Evolutionary conservation across 495 filamentous ascomycete genomes (phyloP).

Genomic region (Penicillium chermesinum): DNA sequence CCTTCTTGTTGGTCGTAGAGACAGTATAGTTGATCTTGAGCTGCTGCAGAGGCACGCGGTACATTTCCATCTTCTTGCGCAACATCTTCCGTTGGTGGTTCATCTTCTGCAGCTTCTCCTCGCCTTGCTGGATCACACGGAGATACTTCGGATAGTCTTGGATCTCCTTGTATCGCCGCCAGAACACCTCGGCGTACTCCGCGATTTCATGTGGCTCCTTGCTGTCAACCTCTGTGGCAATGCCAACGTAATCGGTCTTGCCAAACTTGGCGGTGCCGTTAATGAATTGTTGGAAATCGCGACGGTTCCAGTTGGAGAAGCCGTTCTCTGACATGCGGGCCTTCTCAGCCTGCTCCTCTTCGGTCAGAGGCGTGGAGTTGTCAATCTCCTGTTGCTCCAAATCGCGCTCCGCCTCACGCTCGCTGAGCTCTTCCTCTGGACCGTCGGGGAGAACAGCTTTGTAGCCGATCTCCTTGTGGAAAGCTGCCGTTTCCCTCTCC

Average conservation of each 20-base stretch:
- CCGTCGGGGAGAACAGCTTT: slow-evolving; percentile 83
- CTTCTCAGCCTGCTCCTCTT: slow-evolving; percentile 85
- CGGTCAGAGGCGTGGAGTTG: slow-evolving; percentile 79
- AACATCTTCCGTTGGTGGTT: slow-evolving; percentile 93
- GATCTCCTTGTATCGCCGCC: slow-evolving; percentile 86
- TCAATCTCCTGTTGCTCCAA: slow-evolving; percentile 91
- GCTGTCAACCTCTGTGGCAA: slow-evolving; percentile 86
- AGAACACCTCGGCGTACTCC: slow-evolving; percentile 89
- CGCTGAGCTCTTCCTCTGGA: slow-evolving; percentile 73
- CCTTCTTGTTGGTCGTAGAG: slow-evolving; percentile 98
- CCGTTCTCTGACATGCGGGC: slow-evolving; percentile 71
- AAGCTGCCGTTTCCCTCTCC: slow-evolving; percentile 91
- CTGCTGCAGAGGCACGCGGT: slow-evolving; percentile 93
- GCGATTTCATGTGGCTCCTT: slow-evolving; percentile 81
- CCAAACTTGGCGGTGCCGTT: slow-evolving; percentile 92
- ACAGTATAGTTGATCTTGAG: slow-evolving; percentile 98
- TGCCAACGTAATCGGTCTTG: slow-evolving; percentile 72
- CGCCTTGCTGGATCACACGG: slow-evolving; percentile 81
- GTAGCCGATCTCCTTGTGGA: slow-evolving; percentile 91
- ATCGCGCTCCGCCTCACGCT: slow-evolving; percentile 81
- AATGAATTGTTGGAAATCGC: slow-evolving; percentile 97
- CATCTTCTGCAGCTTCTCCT: slow-evolving; percentile 81
- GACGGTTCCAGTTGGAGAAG: slow-evolving; percentile 89
- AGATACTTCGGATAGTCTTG: slow-evolving; percentile 82
- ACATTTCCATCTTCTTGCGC: slow-evolving; percentile 89